Evolutionary conservation across 768 basidiomycete species (phyloP).

Genomic region (Trametes villosa): DNA sequence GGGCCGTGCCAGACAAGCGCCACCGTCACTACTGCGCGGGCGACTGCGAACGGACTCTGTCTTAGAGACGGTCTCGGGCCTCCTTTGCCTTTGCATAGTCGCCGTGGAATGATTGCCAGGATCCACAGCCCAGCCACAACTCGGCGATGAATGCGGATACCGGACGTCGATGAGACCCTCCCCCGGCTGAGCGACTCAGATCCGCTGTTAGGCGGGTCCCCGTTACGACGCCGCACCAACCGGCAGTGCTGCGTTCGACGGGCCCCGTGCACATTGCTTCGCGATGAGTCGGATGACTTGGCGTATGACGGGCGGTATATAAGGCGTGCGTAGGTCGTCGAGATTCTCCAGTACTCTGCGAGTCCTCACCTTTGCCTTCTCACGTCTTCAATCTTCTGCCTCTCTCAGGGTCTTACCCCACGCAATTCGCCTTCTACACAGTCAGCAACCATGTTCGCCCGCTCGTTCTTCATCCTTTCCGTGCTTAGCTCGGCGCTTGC

Average conservation of each 20-base stretch:
- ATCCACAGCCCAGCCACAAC: background rate
- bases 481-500: background rate
- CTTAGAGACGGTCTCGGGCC: background rate
- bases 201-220: too few relatives aligned
- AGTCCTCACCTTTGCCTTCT: background rate
- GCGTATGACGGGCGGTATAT: too few relatives aligned
- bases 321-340: background rate
- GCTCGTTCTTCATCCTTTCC: background rate
- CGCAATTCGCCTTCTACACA: background rate
- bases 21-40: background rate
- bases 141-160: background rate
- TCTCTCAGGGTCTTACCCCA: too few relatives aligned
- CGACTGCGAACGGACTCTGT: background rate
- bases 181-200: too few relatives aligned
- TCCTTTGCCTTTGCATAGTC: background rate
- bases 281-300: too few relatives aligned
- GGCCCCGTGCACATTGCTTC: too few relatives aligned
- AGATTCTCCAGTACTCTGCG: background rate
- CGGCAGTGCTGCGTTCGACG: too few relatives aligned
- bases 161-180: too few relatives aligned
- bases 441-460: background rate
- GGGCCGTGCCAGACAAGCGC: background rate
- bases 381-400: too few relatives aligned
- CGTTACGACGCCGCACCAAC: too few relatives aligned
- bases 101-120: background rate